Evolutionary conservation across 1,284 basidiomycete genomes (phyloP).

Genomic region (Leccinum cinnamomeum): DNA sequence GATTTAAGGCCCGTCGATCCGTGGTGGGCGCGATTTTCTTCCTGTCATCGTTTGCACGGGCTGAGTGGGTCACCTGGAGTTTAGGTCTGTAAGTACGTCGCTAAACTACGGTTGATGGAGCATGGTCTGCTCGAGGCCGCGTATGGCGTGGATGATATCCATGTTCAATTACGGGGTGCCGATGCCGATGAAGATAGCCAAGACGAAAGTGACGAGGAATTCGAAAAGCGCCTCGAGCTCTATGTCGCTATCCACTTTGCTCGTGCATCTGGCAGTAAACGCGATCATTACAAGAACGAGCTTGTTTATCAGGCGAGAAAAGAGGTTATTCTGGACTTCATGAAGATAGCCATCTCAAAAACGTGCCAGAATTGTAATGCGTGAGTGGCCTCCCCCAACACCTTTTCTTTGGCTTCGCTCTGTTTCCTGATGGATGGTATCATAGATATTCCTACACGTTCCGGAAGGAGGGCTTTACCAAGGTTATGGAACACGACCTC

Average conservation of each 20-base stretch:
- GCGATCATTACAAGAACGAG: slow-evolving; percentile 88
- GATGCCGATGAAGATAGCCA: slow-evolving; percentile 38
- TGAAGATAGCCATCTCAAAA: slow-evolving; percentile 67
- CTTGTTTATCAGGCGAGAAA: slow-evolving; percentile 89
- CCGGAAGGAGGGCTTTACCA: slow-evolving; percentile 92
- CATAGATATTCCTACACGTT: slow-evolving; percentile 80
- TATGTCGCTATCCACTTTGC: slow-evolving; percentile 71
- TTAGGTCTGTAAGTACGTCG: slow-evolving; percentile 81
- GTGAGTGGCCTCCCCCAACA: slow-evolving; percentile 49
- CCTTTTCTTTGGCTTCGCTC: not conserved
- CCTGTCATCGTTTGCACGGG: slow-evolving; percentile 6
- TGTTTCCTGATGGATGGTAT: slow-evolving; percentile 6
- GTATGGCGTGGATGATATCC: slow-evolving; percentile 70
- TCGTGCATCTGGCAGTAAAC: slow-evolving; percentile 57
- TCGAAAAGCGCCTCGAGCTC: slow-evolving; percentile 67
- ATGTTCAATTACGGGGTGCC: slow-evolving; percentile 38
- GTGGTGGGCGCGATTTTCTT: slow-evolving; percentile 53
- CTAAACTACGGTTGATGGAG: slow-evolving; percentile 88
- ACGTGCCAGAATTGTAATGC: slow-evolving; percentile 85
- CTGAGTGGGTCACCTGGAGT: slow-evolving; percentile 14
- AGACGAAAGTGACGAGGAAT: slow-evolving; percentile 62
- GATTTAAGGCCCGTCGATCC: slow-evolving; percentile 81
- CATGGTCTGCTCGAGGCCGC: slow-evolving; percentile 87
- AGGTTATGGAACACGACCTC: slow-evolving; percentile 93
- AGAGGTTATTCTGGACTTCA: slow-evolving; percentile 80